Base-by-base conservation (phyloP, 2,329 filamentous ascomycete species). In the Chaetomium globosum region DNA sequence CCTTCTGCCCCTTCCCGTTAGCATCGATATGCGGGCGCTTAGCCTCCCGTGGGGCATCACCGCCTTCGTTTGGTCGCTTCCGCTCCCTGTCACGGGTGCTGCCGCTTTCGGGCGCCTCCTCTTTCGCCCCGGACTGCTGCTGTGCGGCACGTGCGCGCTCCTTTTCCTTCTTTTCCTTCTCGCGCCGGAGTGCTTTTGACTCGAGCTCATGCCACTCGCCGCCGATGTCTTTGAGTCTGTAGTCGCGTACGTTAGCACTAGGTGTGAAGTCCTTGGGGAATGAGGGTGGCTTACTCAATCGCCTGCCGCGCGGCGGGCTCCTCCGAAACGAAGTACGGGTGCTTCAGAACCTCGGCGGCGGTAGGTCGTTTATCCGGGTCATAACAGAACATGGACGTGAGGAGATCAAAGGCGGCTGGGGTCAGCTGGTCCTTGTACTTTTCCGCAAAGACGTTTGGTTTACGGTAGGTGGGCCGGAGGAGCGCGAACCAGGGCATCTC, bases 141-240 rank as follows among this genome's bases (percentile, higher is more conserved):
- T 53, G 65, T 0, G 79, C 78, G 51, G 76, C 77, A 6, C 79
- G 80, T 0, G 59, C 65, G 33, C 65, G 65, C 53, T 69, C 84
- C 64, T 82, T 80, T 31, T 86, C 83, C 67, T 81, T 82, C 62
- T 86, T 86, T 76, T 95, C 92, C 71, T 93, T 94, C 76, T 97
- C 93, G 71, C 95, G 95, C 36, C 95, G 85, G 30, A 97, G 82
- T 19, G 93, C 93, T 79, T 99, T 99, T 63, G 92, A 96, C 79
- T 99, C 95, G 73, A 98, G 97, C 75, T 99, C 95, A 75, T 99
- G 95, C 95, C 95, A 99, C 73, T 99, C 95, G 26, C 95, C 95
- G 72, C 95, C 87, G 33, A 99, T 84, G 57, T 88, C 82, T 66
- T 89, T 87, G 58, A 99, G 84, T 73, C 90, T 91, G 68, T 65